These are phyloP conservation scores for Aspergillus luchuensis DNA, from an alignment of 2,329 filamentous ascomycete species.

Conservation along the genomic window DNA sequence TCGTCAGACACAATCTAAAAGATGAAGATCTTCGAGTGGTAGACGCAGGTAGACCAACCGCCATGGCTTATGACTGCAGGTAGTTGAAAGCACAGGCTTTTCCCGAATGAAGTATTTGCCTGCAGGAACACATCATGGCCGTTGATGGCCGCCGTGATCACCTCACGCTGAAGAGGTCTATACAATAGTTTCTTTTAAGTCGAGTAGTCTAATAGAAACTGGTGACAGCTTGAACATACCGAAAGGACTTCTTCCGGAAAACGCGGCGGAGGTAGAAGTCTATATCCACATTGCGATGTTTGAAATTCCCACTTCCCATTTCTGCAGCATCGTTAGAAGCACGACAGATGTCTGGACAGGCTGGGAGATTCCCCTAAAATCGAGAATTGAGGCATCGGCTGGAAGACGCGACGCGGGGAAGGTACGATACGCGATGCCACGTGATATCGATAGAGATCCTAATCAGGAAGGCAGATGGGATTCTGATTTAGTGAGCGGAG, in stretches of 20 bases:
- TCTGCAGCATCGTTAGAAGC: slow-evolving; percentile 27
- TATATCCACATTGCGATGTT: slow-evolving; percentile 56
- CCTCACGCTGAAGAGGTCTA: slow-evolving; percentile 82
- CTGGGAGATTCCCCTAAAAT: not conserved
- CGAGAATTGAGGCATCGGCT: slow-evolving; percentile 5
- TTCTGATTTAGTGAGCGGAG: not conserved
- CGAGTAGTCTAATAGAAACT: not conserved
- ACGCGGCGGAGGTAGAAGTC: slow-evolving; percentile 73
- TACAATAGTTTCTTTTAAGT: not conserved
- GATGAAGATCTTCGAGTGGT: too few species aligned
- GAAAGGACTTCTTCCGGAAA: slow-evolving; percentile 73
- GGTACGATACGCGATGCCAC: slow-evolving; percentile 28
- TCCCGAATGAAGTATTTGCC: slow-evolving; percentile 75
- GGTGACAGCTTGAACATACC: slow-evolving; percentile 49
- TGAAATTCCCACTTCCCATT: slow-evolving; percentile 31
- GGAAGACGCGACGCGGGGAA: slow-evolving; percentile 13
- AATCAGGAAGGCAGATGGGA: not conserved
- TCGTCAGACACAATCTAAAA: slow-evolving; percentile 1
- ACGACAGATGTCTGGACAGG: not conserved
- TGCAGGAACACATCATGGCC: slow-evolving; percentile 92
- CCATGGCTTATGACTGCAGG: slow-evolving; percentile 86
- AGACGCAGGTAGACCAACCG: slow-evolving; percentile 57
- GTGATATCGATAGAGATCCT: slow-evolving; percentile 18
- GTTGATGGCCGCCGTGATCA: slow-evolving; percentile 77
- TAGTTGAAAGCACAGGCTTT: slow-evolving; percentile 89